A percentile compares a stretch with the other conserved stretches of the same genome.
Evolutionary conservation across 2,329 filamentous ascomycete species (phyloP).

Genomic region (Onygenales sp.): DNA sequence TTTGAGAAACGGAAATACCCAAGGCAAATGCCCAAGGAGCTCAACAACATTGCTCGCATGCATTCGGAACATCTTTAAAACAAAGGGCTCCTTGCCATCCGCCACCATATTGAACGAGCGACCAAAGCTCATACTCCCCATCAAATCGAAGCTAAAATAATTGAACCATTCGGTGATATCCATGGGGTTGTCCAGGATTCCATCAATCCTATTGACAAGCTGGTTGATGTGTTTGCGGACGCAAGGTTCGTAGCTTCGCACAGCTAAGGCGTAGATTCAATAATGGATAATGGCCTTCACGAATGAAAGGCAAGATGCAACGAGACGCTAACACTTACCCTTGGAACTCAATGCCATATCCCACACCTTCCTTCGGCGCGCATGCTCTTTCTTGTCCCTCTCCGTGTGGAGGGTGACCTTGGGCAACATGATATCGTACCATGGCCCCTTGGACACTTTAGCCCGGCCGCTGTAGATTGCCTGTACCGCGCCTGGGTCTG

Average conservation of each 20-base stretch:
- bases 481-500: conserved; percentile 26
- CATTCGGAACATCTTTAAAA: conserved; percentile 5
- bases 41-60: conserved; percentile 6
- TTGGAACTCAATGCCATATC: conserved; percentile 32
- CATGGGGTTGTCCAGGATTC: conserved; percentile 17
- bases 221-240: conserved; percentile 23
- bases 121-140: conserved; percentile 37
- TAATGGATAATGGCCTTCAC: background rate
- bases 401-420: conserved; percentile 29
- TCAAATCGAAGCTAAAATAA: conserved; percentile 37
- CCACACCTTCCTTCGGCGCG: conserved; percentile 32
- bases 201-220: conserved; percentile 12
- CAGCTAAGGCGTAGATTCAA: conserved; percentile 7
- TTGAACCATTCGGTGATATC: conserved; percentile 32
- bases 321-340: background rate
- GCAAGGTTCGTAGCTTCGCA: conserved; percentile 33
- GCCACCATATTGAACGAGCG: conserved; percentile 31
- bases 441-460: conserved; percentile 28
- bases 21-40: conserved; percentile 6
- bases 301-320: background rate
- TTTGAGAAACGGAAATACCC: conserved; percentile 10
- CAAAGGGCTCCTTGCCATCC: conserved; percentile 18
- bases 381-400: conserved; percentile 28
- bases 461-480: conserved; percentile 13
- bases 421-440: conserved; percentile 30